Evolutionary conservation across 192 early-diverging fungal genomes (phyloP).

Genomic region (Chytriomyces sp.): DNA sequence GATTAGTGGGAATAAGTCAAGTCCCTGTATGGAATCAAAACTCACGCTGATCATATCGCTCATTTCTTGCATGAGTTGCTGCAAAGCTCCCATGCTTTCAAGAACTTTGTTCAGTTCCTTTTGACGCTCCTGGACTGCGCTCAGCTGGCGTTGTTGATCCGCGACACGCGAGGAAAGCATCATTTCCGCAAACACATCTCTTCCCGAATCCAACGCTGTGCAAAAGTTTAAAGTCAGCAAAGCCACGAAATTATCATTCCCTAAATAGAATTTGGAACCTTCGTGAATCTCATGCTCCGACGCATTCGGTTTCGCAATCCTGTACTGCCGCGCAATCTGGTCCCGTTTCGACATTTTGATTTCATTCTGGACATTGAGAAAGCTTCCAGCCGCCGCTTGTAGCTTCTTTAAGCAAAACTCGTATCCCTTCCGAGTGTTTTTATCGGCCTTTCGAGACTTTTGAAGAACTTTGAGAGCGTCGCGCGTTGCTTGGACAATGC

Average conservation of each 20-base stretch:
- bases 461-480: slow-evolving; percentile 4
- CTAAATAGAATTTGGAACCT: background rate
- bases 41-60: slow-evolving; percentile 22
- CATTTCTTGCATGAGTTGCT: slow-evolving; percentile 30
- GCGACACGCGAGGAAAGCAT: slow-evolving; percentile 21
- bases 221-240: too few species aligned
- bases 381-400: slow-evolving; percentile 7
- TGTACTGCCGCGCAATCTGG: slow-evolving; percentile 37
- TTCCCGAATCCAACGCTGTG: slow-evolving; percentile 31
- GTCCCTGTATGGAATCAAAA: too few species aligned
- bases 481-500: too few species aligned
- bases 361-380: slow-evolving; percentile 25
- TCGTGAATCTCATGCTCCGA: slow-evolving; percentile 29
- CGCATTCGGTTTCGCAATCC: slow-evolving; percentile 35
- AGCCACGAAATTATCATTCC: background rate
- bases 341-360: slow-evolving; percentile 26
- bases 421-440: slow-evolving; percentile 29
- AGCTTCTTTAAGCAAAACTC: slow-evolving; percentile 25
- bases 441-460: slow-evolving; percentile 24
- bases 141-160: slow-evolving; percentile 10
- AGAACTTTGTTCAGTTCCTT: slow-evolving; percentile 24
- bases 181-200: slow-evolving; percentile 24
- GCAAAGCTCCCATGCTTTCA: slow-evolving; percentile 18
- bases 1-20: too few species aligned
- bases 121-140: slow-evolving; percentile 31